phyloP scores from a whole-genome alignment of 164 flowering plant species.

The grape (Vitis vinifera) region DNA sequence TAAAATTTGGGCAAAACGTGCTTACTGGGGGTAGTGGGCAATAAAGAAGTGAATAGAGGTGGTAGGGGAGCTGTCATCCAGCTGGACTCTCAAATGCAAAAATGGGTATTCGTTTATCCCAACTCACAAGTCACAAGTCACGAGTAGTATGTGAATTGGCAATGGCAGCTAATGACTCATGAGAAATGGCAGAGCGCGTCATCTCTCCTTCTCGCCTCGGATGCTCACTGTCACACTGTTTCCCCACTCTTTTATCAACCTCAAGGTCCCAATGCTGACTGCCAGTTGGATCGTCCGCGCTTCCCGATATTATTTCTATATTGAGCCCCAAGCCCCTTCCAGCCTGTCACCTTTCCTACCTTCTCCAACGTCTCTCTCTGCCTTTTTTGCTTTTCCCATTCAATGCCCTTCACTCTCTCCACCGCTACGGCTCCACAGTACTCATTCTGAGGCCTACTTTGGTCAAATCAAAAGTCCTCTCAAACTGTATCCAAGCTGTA shows the following conservation, averaged over 20 bases:
- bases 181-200: slow-evolving; percentile 10
- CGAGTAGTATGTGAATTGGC: too few species aligned
- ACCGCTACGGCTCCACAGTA: neutral
- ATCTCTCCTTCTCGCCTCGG: slow-evolving; percentile 16
- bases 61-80: too few species aligned
- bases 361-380: neutral
- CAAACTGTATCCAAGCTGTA: slow-evolving; percentile 15
- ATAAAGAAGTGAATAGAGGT: too few species aligned
- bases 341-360: slow-evolving; percentile 10
- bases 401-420: neutral
- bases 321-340: neutral
- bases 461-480: neutral
- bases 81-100: too few species aligned
- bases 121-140: too few species aligned
- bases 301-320: slow-evolving; percentile 11
- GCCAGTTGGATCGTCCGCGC: slow-evolving; percentile 22
- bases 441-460: neutral
- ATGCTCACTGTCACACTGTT: slow-evolving; percentile 1
- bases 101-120: too few species aligned
- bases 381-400: neutral
- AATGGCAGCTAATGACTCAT: too few species aligned
- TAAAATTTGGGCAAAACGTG: too few species aligned
- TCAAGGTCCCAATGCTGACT: slow-evolving; percentile 1
- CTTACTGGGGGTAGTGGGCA: too few species aligned
- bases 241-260: too few species aligned